A percentile compares a stretch with the other conserved stretches of the same genome.
phyloP scores from a whole-genome alignment of 1,139 yeast species.

The Torulaspora pretoriensis region DNA sequence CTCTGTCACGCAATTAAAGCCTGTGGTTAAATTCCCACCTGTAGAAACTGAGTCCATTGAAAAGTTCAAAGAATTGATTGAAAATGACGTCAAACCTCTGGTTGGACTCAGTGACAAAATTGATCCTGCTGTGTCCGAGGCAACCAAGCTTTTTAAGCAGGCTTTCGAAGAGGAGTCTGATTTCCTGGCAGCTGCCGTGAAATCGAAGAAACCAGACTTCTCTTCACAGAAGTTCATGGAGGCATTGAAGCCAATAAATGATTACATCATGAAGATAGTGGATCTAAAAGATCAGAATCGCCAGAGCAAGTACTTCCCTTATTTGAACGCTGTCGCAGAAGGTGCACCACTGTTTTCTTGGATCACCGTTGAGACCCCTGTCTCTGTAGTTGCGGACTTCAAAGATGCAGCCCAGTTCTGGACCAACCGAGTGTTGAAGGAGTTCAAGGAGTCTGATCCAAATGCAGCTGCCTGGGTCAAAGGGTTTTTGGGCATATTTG shows the following conservation, averaged over 20 bases:
- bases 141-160: slow-evolving; percentile 49
- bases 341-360: slow-evolving; percentile 90
- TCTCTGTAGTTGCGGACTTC: slow-evolving; percentile 71
- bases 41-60: slow-evolving; percentile 39
- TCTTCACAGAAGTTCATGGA: slow-evolving; percentile 52
- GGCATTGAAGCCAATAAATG: slow-evolving; percentile 66
- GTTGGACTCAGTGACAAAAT: slow-evolving; percentile 53
- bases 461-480: slow-evolving; percentile 79
- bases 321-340: slow-evolving; percentile 79
- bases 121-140: slow-evolving; percentile 61
- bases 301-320: slow-evolving; percentile 58
- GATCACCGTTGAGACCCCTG: slow-evolving; percentile 69
- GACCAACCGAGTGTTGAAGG: slow-evolving; percentile 86
- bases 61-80: slow-evolving; percentile 54
- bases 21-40: slow-evolving; percentile 35
- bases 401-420: slow-evolving; percentile 92
- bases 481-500: slow-evolving; percentile 56
- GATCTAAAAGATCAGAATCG: slow-evolving; percentile 73
- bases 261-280: slow-evolving; percentile 53
- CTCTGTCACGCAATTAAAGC: slow-evolving; percentile 28
- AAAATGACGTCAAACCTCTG: slow-evolving; percentile 56
- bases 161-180: slow-evolving; percentile 60
- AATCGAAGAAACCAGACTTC: slow-evolving; percentile 61
- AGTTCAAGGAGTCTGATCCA: slow-evolving; percentile 65
- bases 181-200: slow-evolving; percentile 56